Evolutionary conservation across 78 protist genomes (phyloP).

Genomic region (Blattamonas nauphoetae): DNA sequence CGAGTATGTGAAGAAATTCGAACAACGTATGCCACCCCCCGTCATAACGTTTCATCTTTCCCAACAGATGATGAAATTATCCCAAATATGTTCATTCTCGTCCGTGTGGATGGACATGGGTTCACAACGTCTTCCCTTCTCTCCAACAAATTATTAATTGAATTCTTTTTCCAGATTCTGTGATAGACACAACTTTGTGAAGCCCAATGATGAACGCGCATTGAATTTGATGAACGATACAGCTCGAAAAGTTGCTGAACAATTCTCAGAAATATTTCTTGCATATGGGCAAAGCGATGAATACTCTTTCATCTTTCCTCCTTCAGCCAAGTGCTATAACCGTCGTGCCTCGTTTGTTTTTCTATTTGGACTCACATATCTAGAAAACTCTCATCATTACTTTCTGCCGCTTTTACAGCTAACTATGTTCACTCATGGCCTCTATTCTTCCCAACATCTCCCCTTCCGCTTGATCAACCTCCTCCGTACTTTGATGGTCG

Average conservation of each 20-base stretch:
- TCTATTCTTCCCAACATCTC: neutral
- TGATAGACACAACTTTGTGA: neutral
- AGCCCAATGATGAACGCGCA: conserved; percentile 22
- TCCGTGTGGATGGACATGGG: conserved; percentile 33
- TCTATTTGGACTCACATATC: neutral
- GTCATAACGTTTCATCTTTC: neutral
- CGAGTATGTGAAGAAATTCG: conserved; percentile 27
- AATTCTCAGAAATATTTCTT: conserved; percentile 12
- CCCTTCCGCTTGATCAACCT: neutral
- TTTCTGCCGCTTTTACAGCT: neutral
- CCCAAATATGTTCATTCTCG: conserved; percentile 10
- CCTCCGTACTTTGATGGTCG: conserved; percentile 38
- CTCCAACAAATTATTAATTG: neutral
- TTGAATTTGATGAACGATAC: conserved; percentile 21
- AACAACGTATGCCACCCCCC: neutral
- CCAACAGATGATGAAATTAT: conserved; percentile 4
- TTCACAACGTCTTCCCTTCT: neutral
- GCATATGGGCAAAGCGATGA: conserved; percentile 45
- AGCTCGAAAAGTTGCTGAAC: conserved; percentile 9
- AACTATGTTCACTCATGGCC: neutral
- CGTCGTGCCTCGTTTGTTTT: neutral
- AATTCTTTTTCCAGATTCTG: neutral
- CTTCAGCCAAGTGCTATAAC: neutral
- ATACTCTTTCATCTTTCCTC: neutral
- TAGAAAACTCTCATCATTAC: neutral